Evolutionary conservation across 2,329 filamentous ascomycete genomes (phyloP).

Genomic region (Venturia aucupariae): DNA sequence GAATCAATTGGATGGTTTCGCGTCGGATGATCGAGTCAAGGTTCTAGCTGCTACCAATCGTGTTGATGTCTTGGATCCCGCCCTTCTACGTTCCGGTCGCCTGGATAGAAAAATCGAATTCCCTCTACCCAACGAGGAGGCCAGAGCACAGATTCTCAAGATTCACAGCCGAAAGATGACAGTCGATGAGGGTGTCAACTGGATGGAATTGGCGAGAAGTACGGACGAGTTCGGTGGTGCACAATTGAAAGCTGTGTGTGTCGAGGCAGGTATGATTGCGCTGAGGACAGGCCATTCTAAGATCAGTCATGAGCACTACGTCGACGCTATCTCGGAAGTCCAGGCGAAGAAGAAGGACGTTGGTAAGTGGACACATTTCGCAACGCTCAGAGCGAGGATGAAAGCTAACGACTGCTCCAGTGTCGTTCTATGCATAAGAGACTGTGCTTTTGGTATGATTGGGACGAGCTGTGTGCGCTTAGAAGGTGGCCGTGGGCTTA

Average conservation of each 20-base stretch:
- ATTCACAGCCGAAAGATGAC: constrained; percentile 99
- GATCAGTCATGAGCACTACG: constrained; percentile 96
- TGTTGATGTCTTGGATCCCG: constrained; percentile 87
- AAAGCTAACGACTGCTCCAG: not conserved
- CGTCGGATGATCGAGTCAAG: constrained; percentile 93
- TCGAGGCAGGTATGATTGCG: constrained; percentile 98
- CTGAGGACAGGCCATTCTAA: constrained; percentile 89
- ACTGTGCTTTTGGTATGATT: not conserved
- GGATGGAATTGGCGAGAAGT: constrained; percentile 87
- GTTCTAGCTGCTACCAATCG: constrained; percentile 91
- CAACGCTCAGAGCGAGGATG: too few species aligned
- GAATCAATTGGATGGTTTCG: constrained; percentile 97
- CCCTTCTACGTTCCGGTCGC: constrained; percentile 81
- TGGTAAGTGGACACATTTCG: not conserved
- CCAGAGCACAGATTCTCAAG: constrained; percentile 89
- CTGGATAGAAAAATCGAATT: constrained; percentile 98
- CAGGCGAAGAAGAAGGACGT: constrained; percentile 77
- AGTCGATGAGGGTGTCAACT: constrained; percentile 87
- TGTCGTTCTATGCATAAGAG: not conserved
- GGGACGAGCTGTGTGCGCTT: not conserved
- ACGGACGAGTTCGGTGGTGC: constrained; percentile 98
- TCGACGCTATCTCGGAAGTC: constrained; percentile 95
- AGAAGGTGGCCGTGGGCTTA: not conserved
- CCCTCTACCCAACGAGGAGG: constrained; percentile 94
- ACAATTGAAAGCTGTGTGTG: constrained; percentile 95